A percentile compares a stretch with the other conserved stretches of the same genome.
Evolutionary conservation across 2,329 filamentous ascomycete genomes (phyloP).

Genomic region (Alternaria sp.): DNA sequence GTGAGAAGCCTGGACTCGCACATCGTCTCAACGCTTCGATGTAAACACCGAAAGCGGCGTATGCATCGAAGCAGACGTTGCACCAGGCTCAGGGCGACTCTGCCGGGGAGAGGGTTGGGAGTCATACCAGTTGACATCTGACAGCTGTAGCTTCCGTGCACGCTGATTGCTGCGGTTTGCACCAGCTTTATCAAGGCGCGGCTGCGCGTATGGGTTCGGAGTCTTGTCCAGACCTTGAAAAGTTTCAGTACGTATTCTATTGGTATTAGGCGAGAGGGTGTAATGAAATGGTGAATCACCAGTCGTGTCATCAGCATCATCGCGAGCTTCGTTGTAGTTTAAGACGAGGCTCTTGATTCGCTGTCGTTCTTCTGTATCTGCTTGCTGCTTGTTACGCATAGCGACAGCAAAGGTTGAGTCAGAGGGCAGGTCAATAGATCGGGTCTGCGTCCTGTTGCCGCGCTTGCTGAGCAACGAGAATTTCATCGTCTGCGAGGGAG

Average conservation of each 20-base stretch:
- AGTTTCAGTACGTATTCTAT: slow-evolving; percentile 57
- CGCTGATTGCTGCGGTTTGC: slow-evolving; percentile 78
- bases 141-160: slow-evolving; percentile 88
- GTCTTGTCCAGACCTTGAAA: slow-evolving; percentile 52
- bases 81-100: slow-evolving; percentile 17
- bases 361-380: slow-evolving; percentile 94
- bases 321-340: slow-evolving; percentile 87
- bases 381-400: slow-evolving; percentile 94
- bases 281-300: slow-evolving; percentile 66
- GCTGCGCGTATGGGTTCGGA: slow-evolving; percentile 54
- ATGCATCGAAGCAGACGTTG: slow-evolving; percentile 9
- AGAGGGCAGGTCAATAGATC: slow-evolving; percentile 85
- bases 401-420: slow-evolving; percentile 95
- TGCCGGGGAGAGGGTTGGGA: slow-evolving; percentile 32
- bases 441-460: slow-evolving; percentile 94
- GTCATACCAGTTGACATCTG: slow-evolving; percentile 95
- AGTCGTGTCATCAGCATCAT: slow-evolving; percentile 72
- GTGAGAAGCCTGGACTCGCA: slow-evolving; percentile 14
- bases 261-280: slow-evolving; percentile 54
- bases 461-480: slow-evolving; percentile 96
- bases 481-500: slow-evolving; percentile 75
- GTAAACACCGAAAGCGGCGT: slow-evolving; percentile 8
- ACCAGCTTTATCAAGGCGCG: slow-evolving; percentile 64
- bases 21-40: slow-evolving; percentile 22
- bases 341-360: slow-evolving; percentile 97